These are phyloP conservation scores for Trichosporon sp. DNA, from an alignment of 1,284 basidiomycete species.

Conservation along the genomic window DNA sequence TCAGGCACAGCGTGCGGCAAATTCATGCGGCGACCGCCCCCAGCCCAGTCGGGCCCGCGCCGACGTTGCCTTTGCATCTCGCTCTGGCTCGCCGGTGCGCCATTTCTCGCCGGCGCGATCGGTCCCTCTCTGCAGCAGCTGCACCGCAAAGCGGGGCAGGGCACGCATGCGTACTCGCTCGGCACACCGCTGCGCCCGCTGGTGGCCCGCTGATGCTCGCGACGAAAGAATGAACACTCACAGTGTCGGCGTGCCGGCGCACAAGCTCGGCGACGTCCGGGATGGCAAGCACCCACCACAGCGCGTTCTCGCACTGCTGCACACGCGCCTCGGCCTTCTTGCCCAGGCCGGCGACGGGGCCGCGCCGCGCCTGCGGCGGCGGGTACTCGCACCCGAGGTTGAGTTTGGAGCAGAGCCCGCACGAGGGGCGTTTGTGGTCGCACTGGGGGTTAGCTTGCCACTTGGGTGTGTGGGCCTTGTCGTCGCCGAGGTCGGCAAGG, in stretches of 20 bases:
- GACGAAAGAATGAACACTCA: neutral
- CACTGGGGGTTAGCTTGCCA: conserved; percentile 13
- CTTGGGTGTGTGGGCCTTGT: neutral
- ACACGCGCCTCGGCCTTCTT: conserved; percentile 21
- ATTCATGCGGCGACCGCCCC: neutral
- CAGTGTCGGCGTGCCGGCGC: neutral
- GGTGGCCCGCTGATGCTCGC: too few species aligned
- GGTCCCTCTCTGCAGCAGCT: too few species aligned
- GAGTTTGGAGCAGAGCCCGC: conserved; percentile 21
- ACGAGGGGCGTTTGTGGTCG: conserved; percentile 23
- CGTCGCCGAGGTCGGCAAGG: neutral
- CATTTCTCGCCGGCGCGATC: too few species aligned
- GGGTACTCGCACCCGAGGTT: conserved; percentile 22
- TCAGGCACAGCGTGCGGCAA: neutral
- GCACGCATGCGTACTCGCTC: too few species aligned
- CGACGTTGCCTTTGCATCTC: too few species aligned
- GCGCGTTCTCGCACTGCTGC: conserved; percentile 22
- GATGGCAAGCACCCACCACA: conserved; percentile 20
- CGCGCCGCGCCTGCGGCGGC: conserved; percentile 21
- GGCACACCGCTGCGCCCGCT: too few species aligned
- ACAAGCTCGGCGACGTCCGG: conserved; percentile 17
- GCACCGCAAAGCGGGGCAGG: too few species aligned
- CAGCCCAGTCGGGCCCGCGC: too few species aligned
- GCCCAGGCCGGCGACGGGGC: conserved; percentile 22
- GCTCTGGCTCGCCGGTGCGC: too few species aligned